Evolutionary conservation across 129 eudicot species (phyloP).

Genomic region (Rutidosis leptorrhynchoides): DNA sequence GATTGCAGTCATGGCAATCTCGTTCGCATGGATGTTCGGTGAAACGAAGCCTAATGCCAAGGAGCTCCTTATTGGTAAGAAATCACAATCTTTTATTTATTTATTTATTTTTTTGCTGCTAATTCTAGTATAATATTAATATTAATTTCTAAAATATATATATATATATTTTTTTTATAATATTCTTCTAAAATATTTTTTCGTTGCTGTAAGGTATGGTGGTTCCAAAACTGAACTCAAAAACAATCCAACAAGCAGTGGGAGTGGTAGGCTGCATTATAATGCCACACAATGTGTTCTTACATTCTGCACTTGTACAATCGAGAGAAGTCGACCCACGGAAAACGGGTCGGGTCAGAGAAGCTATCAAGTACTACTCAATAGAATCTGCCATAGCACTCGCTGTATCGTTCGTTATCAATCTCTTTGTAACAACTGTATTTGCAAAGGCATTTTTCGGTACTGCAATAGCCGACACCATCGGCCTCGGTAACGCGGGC

Average conservation of each 20-base stretch:
- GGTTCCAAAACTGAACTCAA: conserved; percentile 82
- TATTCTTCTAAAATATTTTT: not conserved
- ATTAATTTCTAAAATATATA: too few relatives aligned
- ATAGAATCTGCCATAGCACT: conserved; percentile 76
- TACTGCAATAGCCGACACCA: conserved; percentile 55
- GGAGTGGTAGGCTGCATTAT: conserved; percentile 89
- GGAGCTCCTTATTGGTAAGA: conserved; percentile 71
- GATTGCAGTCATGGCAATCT: conserved; percentile 80
- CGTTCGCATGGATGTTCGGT: conserved; percentile 96
- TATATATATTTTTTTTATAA: too few relatives aligned
- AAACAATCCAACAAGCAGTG: conserved; percentile 82
- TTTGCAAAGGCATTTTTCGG: conserved; percentile 94
- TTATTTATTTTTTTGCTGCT: too few relatives aligned
- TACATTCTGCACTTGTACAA: conserved; percentile 92
- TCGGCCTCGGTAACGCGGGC: conserved; percentile 82
- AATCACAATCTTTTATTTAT: too few relatives aligned
- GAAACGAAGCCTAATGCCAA: conserved; percentile 74
- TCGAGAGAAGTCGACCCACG: conserved; percentile 76
- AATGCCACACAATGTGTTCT: conserved; percentile 97
- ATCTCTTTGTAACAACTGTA: conserved; percentile 76
- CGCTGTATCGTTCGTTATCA: conserved; percentile 66
- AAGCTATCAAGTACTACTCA: conserved; percentile 84
- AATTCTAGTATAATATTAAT: too few relatives aligned
- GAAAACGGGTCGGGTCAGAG: conserved; percentile 72
- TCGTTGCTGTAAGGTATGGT: conserved; percentile 52